Conservation (phyloP, 768 basidiomycete species). For the Panus rudis region DNA sequence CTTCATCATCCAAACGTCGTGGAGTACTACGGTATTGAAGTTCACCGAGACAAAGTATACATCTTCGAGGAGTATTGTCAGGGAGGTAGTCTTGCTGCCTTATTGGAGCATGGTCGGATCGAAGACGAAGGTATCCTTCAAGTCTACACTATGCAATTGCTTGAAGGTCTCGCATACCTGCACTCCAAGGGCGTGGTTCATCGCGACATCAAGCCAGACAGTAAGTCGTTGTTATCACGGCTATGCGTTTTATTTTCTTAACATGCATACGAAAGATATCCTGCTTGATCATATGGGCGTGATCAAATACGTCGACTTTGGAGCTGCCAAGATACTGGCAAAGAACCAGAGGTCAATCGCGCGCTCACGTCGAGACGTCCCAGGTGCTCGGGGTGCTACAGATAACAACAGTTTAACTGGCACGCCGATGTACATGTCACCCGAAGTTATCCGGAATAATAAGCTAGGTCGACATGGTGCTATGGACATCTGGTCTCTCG, state of each 20-base stretch:
- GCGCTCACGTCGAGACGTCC: slow-evolving; percentile 56
- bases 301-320: slow-evolving; percentile 97
- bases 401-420: slow-evolving; percentile 83
- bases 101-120: slow-evolving; percentile 89
- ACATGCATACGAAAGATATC: slow-evolving; percentile 56
- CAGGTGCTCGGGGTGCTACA: slow-evolving; percentile 12
- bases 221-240: slow-evolving; percentile 41
- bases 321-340: slow-evolving; percentile 92
- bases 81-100: slow-evolving; percentile 83
- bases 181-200: slow-evolving; percentile 91
- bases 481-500: slow-evolving; percentile 98
- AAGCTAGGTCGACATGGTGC: slow-evolving; percentile 82
- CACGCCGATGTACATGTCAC: slow-evolving; percentile 99
- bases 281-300: slow-evolving; percentile 84
- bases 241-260: background rate
- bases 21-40: slow-evolving; percentile 98
- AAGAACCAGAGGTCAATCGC: slow-evolving; percentile 81
- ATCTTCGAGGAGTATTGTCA: slow-evolving; percentile 99
- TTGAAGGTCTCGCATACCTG: slow-evolving; percentile 89
- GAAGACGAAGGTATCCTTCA: slow-evolving; percentile 96
- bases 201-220: slow-evolving; percentile 97
- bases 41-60: slow-evolving; percentile 97
- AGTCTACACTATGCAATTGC: slow-evolving; percentile 94
- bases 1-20: slow-evolving; percentile 96
- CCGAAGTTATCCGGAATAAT: slow-evolving; percentile 96